Conservation (phyloP, 108 stramenopile species). For the Epithemia pelagica region DNA sequence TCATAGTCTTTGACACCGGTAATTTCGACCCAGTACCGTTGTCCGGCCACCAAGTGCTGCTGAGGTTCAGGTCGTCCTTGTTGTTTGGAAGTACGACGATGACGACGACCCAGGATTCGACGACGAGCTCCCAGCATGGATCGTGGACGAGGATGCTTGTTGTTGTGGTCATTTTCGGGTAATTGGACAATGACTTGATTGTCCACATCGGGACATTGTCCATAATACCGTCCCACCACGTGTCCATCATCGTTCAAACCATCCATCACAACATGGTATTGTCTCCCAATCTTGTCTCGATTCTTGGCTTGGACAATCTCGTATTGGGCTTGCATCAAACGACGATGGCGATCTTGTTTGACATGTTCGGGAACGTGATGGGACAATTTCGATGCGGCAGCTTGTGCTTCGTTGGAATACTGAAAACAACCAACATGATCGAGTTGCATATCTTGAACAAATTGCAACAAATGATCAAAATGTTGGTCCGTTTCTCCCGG, state of each 20-base stretch:
- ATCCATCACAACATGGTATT: conserved; percentile 31
- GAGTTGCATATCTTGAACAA: conserved; percentile 42
- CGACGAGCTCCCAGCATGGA: neutral
- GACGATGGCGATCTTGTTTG: conserved; percentile 55
- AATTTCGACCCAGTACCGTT: conserved; percentile 32
- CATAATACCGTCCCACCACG: conserved; percentile 36
- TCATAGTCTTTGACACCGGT: conserved; percentile 35
- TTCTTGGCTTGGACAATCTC: conserved; percentile 25
- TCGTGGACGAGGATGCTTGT: neutral
- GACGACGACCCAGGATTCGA: too few relatives aligned
- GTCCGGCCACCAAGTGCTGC: conserved; percentile 13
- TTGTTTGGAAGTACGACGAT: neutral
- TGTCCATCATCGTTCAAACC: conserved; percentile 18
- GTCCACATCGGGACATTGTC: conserved; percentile 45
- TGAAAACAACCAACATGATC: conserved; percentile 34
- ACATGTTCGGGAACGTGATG: conserved; percentile 61
- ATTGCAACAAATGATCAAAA: conserved; percentile 61
- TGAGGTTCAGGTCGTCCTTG: conserved; percentile 10
- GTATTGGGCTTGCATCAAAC: conserved; percentile 33
- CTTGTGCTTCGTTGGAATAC: conserved; percentile 33
- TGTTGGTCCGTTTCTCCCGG: conserved; percentile 82
- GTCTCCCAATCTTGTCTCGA: conserved; percentile 10
- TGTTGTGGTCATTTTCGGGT: neutral
- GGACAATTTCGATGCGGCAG: conserved; percentile 26
- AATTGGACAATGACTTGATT: conserved; percentile 27